Evolutionary conservation across 163 green algal species (phyloP).

Genomic region (Volvox carteri): DNA sequence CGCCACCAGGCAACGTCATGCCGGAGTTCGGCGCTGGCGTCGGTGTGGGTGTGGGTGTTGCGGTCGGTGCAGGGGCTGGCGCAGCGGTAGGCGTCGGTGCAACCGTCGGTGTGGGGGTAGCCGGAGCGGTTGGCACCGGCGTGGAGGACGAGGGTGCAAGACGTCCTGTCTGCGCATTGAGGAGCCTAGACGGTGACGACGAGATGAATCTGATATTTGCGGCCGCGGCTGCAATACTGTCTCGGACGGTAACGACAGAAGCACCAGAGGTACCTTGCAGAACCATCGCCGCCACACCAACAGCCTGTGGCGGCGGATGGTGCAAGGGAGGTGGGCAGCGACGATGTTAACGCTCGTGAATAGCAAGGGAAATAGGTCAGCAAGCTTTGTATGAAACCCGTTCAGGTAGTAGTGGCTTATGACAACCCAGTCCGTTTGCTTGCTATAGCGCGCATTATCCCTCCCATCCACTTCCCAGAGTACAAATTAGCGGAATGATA

Average conservation of each 20-base stretch:
- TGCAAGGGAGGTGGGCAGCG: not conserved
- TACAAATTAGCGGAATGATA: too few species aligned
- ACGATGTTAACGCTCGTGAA: not conserved
- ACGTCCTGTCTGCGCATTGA: slow-evolving; percentile 59
- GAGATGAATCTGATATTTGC: slow-evolving; percentile 56
- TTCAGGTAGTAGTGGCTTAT: not conserved
- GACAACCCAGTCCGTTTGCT: too few species aligned
- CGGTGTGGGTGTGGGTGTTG: slow-evolving; percentile 6
- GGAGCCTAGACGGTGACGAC: slow-evolving; percentile 57
- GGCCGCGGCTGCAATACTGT: slow-evolving; percentile 42
- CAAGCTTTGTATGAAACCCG: too few species aligned
- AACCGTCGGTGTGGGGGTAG: not conserved
- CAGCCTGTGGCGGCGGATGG: slow-evolving; percentile 66
- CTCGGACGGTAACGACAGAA: slow-evolving; percentile 40
- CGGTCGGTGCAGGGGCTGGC: too few species aligned
- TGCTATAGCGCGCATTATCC: too few species aligned
- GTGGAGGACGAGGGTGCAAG: slow-evolving; percentile 29
- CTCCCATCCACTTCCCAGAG: too few species aligned
- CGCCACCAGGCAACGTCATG: not conserved
- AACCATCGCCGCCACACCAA: slow-evolving; percentile 74
- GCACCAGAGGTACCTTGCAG: slow-evolving; percentile 68
- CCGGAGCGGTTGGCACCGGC: not conserved
- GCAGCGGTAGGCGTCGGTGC: not conserved
- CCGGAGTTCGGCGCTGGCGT: not conserved
- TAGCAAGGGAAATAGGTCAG: too few species aligned